Conservation (phyloP, 2,329 filamentous ascomycete species). For the Cercospora sojina region DNA sequence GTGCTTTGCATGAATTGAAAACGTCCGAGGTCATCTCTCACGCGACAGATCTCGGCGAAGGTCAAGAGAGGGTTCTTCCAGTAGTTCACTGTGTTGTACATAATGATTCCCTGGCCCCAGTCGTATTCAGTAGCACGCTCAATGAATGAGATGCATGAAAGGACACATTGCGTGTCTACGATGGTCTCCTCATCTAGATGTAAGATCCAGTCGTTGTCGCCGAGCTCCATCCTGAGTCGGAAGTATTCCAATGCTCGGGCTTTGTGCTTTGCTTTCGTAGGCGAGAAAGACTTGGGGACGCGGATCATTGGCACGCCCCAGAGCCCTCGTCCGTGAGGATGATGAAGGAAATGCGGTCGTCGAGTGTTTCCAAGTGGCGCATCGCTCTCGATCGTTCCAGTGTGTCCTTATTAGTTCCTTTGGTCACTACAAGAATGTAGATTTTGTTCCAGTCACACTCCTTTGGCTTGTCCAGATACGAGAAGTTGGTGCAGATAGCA, state of each 20-base stretch:
- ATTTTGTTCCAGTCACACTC: not conserved
- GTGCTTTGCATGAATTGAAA: not conserved
- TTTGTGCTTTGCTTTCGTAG: not conserved
- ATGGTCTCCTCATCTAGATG: not conserved
- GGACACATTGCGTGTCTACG: not conserved
- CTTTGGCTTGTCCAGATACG: not conserved
- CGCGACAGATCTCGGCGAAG: not conserved
- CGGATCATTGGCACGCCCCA: not conserved
- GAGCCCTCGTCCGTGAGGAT: not conserved
- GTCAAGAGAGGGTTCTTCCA: not conserved
- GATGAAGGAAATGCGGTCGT: not conserved
- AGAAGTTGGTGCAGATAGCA: not conserved
- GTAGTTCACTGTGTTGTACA: not conserved
- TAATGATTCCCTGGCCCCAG: not conserved
- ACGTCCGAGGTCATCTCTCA: not conserved
- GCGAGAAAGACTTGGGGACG: not conserved
- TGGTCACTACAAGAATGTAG: not conserved
- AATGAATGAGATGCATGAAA: not conserved
- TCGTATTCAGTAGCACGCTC: not conserved
- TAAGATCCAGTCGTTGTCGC: not conserved
- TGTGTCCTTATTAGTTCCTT: not conserved
- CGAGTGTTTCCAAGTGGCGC: not conserved
- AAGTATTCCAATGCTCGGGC: not conserved
- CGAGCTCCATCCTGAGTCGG: not conserved
- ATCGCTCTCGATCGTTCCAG: not conserved